A percentile compares a stretch with the other conserved stretches of the same genome.
Conservation (phyloP, 805 yeast genomes). For the Maudiozyma barnettii region DNA sequence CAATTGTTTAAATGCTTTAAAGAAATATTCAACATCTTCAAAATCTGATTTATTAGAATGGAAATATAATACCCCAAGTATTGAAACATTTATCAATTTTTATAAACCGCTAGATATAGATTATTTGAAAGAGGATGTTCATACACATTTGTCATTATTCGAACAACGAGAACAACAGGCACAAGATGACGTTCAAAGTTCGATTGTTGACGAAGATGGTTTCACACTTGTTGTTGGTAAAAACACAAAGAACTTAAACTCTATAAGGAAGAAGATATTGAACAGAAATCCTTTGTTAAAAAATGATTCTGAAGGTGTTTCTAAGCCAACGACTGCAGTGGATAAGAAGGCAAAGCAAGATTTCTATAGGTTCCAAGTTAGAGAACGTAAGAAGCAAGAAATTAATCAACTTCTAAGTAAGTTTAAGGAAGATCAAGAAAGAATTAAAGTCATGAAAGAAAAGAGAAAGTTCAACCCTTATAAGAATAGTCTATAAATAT, state of each 20-base stretch:
- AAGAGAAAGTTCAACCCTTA: slow-evolving; percentile 82
- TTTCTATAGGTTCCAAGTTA: slow-evolving; percentile 90
- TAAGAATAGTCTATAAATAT: slow-evolving; percentile 23
- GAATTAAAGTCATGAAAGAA: slow-evolving; percentile 67
- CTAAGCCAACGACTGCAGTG: slow-evolving; percentile 34
- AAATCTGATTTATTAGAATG: slow-evolving; percentile 30
- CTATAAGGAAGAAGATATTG: slow-evolving; percentile 26
- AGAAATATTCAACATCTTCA: slow-evolving; percentile 33
- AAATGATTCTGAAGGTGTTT: slow-evolving; percentile 18
- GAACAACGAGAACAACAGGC: slow-evolving; percentile 60
- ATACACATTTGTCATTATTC: slow-evolving; percentile 55
- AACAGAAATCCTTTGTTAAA: slow-evolving; percentile 28
- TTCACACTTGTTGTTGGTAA: slow-evolving; percentile 84
- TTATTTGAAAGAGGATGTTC: slow-evolving; percentile 45
- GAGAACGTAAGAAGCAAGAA: slow-evolving; percentile 87
- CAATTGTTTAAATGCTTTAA: slow-evolving; percentile 48
- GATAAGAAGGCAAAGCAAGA: slow-evolving; percentile 68
- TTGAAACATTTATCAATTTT: slow-evolving; percentile 35
- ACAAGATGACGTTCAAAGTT: slow-evolving; percentile 44
- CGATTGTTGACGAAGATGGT: slow-evolving; percentile 84
- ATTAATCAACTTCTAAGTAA: slow-evolving; percentile 78
- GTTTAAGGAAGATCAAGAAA: slow-evolving; percentile 86
- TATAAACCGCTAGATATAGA: slow-evolving; percentile 39
- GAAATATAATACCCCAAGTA: slow-evolving; percentile 28
- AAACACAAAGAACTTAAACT: slow-evolving; percentile 63